Evolutionary conservation across 2,329 filamentous ascomycete species (phyloP).

Genomic region (Fusarium mundagurra): DNA sequence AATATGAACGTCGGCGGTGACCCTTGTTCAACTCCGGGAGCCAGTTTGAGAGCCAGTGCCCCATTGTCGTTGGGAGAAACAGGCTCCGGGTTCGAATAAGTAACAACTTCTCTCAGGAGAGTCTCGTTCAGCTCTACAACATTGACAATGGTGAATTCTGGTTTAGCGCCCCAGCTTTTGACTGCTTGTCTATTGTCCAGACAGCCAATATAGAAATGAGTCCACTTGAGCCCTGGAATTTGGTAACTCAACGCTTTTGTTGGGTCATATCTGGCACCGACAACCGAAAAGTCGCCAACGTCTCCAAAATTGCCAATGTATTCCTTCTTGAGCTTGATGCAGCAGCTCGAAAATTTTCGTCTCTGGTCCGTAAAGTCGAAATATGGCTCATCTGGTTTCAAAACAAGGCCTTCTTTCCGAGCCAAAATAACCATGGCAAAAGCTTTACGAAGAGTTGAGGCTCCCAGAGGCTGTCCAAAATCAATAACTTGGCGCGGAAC

Average conservation of each 20-base stretch:
- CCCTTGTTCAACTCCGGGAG: constrained; percentile 54
- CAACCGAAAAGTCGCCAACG: constrained; percentile 81
- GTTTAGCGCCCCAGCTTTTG: constrained; percentile 58
- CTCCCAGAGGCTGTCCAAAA: constrained; percentile 64
- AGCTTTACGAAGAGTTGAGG: constrained; percentile 64
- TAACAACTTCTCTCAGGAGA: constrained; percentile 62
- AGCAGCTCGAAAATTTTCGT: constrained; percentile 57
- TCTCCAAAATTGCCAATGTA: constrained; percentile 83
- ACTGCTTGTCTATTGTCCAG: constrained; percentile 73
- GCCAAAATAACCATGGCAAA: constrained; percentile 75
- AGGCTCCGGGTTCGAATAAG: constrained; percentile 56
- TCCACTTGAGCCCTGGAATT: constrained; percentile 72
- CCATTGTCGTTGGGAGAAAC: constrained; percentile 52
- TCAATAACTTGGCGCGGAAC: constrained; percentile 74
- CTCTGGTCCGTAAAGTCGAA: constrained; percentile 62
- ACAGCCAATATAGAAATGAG: constrained; percentile 83
- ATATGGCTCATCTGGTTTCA: constrained; percentile 85
- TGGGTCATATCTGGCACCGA: constrained; percentile 78
- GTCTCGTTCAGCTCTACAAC: constrained; percentile 65
- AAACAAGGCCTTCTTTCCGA: constrained; percentile 79
- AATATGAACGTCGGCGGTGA: constrained; percentile 66
- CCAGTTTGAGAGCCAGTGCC: constrained; percentile 57
- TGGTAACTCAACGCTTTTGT: constrained; percentile 66
- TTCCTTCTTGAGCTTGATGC: constrained; percentile 89
- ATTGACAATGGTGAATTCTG: constrained; percentile 74